A percentile compares a stretch with the other conserved stretches of the same genome.
These are phyloP conservation scores for Crithidia thermophila DNA, from an alignment of 208 protist genomes.

Conservation along the genomic window DNA sequence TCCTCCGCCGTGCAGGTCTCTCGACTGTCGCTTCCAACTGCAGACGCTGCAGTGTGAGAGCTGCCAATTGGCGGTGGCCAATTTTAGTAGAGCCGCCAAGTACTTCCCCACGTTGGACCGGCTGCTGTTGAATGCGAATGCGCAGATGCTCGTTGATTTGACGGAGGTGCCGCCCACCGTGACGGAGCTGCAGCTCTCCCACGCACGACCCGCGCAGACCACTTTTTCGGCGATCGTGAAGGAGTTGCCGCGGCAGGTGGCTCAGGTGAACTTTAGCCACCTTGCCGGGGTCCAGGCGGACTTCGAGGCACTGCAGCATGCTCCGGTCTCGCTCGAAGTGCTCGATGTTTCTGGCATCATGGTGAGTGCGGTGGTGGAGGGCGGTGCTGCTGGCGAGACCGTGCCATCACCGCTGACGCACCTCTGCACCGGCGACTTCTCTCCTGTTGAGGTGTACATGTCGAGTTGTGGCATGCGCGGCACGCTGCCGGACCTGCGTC, in stretches of 20 bases:
- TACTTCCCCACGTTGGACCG: neutral
- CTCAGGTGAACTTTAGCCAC: constrained; percentile 11
- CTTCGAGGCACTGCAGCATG: neutral
- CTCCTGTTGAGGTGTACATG: constrained; percentile 2
- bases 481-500: neutral
- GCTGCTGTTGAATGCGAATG: constrained; percentile 7
- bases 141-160: neutral
- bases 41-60: constrained; percentile 3
- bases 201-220: neutral
- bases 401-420: neutral
- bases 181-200: constrained; percentile 4
- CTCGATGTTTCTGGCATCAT: constrained; percentile 23
- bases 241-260: neutral
- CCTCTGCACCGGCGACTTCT: neutral
- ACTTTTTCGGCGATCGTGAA: neutral
- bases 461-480: neutral
- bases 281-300: neutral
- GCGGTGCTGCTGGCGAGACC: neutral
- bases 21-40: neutral
- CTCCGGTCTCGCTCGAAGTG: neutral
- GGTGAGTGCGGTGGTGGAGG: neutral
- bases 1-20: too few relatives aligned
- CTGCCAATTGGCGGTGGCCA: constrained; percentile 3
- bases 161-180: neutral
- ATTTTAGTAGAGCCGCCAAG: neutral